These are phyloP conservation scores for Hymenoscyphus infarciens DNA, from an alignment of 2,329 filamentous ascomycete species.

Conservation along the genomic window DNA sequence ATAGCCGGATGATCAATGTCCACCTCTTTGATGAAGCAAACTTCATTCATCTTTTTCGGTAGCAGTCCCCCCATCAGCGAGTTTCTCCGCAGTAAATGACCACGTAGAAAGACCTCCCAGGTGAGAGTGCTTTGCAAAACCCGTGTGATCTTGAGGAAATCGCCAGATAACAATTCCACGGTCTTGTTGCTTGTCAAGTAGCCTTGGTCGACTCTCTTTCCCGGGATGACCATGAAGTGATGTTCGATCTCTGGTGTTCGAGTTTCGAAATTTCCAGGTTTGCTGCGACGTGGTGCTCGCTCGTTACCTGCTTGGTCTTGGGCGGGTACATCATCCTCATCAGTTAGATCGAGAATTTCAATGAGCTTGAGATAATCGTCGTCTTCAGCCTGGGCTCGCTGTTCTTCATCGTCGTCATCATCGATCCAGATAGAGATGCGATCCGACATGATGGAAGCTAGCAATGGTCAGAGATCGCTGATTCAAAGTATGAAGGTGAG, in stretches of 20 bases:
- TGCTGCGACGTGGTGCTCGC: not conserved
- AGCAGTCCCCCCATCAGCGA: slow-evolving; percentile 34
- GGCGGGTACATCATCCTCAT: not conserved
- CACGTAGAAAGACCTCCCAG: slow-evolving; percentile 37
- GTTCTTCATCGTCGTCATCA: not conserved
- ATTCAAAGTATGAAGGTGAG: not conserved
- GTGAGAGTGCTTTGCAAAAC: slow-evolving; percentile 34
- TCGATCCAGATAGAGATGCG: not conserved
- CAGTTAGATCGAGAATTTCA: not conserved
- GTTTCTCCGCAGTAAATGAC: slow-evolving; percentile 39
- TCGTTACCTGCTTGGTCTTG: not conserved
- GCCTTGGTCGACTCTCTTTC: not conserved
- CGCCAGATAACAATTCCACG: slow-evolving; percentile 23
- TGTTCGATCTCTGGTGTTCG: slow-evolving; percentile 25
- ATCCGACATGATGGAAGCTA: not conserved
- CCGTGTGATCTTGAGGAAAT: slow-evolving; percentile 40
- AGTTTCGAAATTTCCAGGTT: not conserved
- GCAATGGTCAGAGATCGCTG: not conserved
- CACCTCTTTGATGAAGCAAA: slow-evolving; percentile 40
- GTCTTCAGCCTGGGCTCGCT: not conserved
- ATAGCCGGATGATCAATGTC: slow-evolving; percentile 38
- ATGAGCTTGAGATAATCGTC: not conserved
- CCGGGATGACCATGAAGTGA: slow-evolving; percentile 38
- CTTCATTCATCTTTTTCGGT: slow-evolving; percentile 42
- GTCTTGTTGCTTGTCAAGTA: slow-evolving; percentile 18